phyloP scores from a whole-genome alignment of 1,284 basidiomycete genomes.

The Vanrija sp. region DNA sequence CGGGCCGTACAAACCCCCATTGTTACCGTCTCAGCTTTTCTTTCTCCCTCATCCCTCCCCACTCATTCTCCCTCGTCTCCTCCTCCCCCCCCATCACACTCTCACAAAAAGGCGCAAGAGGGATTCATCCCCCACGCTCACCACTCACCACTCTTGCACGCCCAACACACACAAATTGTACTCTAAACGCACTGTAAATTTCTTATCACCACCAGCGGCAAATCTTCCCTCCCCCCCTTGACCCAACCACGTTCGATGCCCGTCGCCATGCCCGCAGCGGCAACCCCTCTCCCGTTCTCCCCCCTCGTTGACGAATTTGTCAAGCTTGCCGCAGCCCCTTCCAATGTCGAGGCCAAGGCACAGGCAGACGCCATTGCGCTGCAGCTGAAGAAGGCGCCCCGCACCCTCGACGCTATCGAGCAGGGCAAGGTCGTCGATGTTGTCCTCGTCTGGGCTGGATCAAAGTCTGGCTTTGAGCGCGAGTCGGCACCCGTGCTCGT shows the following conservation, averaged over 20 bases:
- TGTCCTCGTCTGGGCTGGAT: conserved; percentile 68
- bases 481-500: conserved; percentile 85
- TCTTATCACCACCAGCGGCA: too few species aligned
- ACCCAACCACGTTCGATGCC: conserved; percentile 24
- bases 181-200: too few species aligned
- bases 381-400: conserved; percentile 36
- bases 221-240: too few species aligned
- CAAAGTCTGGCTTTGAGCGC: conserved; percentile 86
- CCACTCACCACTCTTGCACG: too few species aligned
- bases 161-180: too few species aligned
- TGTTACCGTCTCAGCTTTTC: too few species aligned
- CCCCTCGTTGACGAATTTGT: conserved; percentile 34
- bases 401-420: conserved; percentile 38
- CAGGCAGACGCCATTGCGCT: conserved; percentile 44
- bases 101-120: too few species aligned
- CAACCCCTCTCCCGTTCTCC: conserved; percentile 39
- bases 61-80: too few species aligned
- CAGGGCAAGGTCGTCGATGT: conserved; percentile 56
- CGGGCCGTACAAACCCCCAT: too few species aligned
- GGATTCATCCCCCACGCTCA: too few species aligned
- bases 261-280: conserved; percentile 27
- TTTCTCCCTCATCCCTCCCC: too few species aligned
- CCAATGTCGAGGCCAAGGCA: conserved; percentile 46
- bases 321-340: conserved; percentile 37
- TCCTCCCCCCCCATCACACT: too few species aligned